These are phyloP conservation scores for Termitomyces sp. DNA, from an alignment of 768 basidiomycete genomes.

Conservation along the genomic window DNA sequence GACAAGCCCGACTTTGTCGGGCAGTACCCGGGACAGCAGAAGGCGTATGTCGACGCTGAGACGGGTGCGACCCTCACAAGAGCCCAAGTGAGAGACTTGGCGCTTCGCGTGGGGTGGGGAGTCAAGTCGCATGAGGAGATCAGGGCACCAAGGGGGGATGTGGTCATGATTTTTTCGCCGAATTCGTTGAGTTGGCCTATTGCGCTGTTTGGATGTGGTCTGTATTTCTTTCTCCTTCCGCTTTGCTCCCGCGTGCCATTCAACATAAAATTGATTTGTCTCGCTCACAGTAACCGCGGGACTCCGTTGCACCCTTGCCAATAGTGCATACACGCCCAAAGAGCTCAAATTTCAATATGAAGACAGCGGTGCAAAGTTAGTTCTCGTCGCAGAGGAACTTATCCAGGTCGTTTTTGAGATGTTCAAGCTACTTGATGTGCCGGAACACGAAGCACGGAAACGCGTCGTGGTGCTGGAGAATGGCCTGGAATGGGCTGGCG, in stretches of 20 bases:
- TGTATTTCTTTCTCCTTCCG: conserved; percentile 4
- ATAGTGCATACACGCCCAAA: conserved; percentile 60
- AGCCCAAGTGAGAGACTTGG: conserved; percentile 44
- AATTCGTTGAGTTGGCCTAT: conserved; percentile 59
- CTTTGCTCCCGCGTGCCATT: no score
- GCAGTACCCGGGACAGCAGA: conserved; percentile 35
- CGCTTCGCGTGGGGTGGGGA: conserved; percentile 57
- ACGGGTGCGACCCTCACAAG: conserved; percentile 58
- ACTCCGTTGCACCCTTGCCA: conserved; percentile 67
- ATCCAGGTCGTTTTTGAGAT: conserved; percentile 53
- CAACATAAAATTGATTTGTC: no score
- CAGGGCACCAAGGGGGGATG: conserved; percentile 45
- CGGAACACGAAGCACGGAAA: conserved; percentile 41
- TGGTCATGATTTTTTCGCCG: conserved; percentile 62
- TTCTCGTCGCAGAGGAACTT: conserved; percentile 65
- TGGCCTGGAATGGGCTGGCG: conserved; percentile 44
- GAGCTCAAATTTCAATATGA: conserved; percentile 73
- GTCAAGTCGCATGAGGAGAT: conserved; percentile 41
- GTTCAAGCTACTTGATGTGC: conserved; percentile 47
- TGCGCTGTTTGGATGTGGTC: conserved; percentile 43
- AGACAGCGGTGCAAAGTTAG: conserved; percentile 59
- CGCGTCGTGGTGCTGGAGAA: conserved; percentile 56
- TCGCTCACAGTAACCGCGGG: conserved; percentile 52
- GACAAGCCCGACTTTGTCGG: conserved; percentile 32
- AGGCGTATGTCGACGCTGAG: conserved; percentile 66